Conservation (phyloP, 2,329 filamentous ascomycete species). For the Thielaviopsis ethacetica region DNA sequence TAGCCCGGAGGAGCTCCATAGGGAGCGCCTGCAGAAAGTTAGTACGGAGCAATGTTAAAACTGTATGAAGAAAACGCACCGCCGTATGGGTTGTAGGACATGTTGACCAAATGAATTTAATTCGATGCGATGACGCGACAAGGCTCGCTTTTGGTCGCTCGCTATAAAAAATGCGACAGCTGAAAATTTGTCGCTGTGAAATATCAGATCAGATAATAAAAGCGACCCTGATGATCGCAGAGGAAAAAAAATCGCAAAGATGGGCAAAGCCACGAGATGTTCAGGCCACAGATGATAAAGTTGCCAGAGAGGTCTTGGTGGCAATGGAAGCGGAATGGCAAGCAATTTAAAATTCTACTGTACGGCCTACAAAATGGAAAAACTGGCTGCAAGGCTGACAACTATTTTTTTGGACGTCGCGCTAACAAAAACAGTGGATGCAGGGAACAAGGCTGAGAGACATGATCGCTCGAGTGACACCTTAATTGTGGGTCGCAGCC, state of each 20-base stretch:
- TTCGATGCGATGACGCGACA: neutral
- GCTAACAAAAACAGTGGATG: neutral
- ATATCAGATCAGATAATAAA: neutral
- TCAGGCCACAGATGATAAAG: neutral
- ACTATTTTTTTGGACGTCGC: neutral
- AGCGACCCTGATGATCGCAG: no score
- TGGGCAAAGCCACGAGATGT: neutral
- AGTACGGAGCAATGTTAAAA: neutral
- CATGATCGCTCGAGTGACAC: neutral
- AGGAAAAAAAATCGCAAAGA: neutral
- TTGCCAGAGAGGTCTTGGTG: neutral
- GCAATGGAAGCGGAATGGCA: neutral
- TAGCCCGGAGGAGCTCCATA: constrained; percentile 66
- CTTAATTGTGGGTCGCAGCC: neutral
- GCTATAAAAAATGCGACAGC: neutral
- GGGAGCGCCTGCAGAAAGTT: neutral
- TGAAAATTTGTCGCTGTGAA: neutral
- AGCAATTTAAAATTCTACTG: neutral
- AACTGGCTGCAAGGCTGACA: constrained; percentile 5
- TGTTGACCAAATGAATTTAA: constrained; percentile 17
- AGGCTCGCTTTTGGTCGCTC: neutral
- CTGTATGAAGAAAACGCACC: constrained; percentile 21
- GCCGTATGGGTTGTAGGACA: constrained; percentile 48
- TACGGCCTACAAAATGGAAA: neutral
- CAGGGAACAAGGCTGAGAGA: constrained; percentile 1